Evolutionary conservation across 495 filamentous ascomycete species (phyloP).

Genomic region (Penicillium macrosclerotiorum): DNA sequence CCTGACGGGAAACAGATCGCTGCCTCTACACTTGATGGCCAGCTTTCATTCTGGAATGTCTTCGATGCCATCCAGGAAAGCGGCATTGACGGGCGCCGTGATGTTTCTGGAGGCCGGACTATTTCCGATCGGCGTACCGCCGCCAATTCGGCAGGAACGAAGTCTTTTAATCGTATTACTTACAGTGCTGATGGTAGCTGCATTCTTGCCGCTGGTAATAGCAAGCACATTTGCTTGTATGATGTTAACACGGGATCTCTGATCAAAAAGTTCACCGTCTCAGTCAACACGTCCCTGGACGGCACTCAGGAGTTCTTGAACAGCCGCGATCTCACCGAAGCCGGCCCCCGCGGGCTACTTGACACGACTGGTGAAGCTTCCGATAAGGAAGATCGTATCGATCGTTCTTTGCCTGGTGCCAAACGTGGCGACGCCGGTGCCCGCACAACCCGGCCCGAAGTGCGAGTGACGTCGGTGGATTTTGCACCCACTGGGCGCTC

Average conservation of each 20-base stretch:
- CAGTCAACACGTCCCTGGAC: conserved; percentile 87
- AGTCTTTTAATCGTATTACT: conserved; percentile 80
- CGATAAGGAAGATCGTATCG: conserved; percentile 80
- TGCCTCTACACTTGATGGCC: conserved; percentile 88
- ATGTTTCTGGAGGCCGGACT: conserved; percentile 90
- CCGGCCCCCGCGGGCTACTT: conserved; percentile 76
- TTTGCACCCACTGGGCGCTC: conserved; percentile 86
- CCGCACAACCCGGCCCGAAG: conserved; percentile 72
- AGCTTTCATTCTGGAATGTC: conserved; percentile 92
- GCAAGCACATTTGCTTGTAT: conserved; percentile 97
- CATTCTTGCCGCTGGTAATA: conserved; percentile 85
- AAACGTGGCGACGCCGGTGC: conserved; percentile 79
- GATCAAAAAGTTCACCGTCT: conserved; percentile 92
- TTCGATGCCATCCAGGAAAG: conserved; percentile 78
- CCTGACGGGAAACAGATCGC: conserved; percentile 90
- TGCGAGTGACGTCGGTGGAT: conserved; percentile 79
- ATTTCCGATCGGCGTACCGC: conserved; percentile 83
- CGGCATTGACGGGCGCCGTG: conserved; percentile 81
- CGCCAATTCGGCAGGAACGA: conserved; percentile 84
- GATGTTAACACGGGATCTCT: conserved; percentile 83
- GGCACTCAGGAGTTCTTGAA: conserved; percentile 97
- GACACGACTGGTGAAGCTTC: conserved; percentile 86
- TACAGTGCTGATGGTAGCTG: conserved; percentile 92
- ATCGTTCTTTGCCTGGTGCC: conserved; percentile 82
- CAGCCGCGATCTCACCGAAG: conserved; percentile 85